Conservation (phyloP, 2,329 filamentous ascomycete genomes). For the Monilinia aucupariae region DNA sequence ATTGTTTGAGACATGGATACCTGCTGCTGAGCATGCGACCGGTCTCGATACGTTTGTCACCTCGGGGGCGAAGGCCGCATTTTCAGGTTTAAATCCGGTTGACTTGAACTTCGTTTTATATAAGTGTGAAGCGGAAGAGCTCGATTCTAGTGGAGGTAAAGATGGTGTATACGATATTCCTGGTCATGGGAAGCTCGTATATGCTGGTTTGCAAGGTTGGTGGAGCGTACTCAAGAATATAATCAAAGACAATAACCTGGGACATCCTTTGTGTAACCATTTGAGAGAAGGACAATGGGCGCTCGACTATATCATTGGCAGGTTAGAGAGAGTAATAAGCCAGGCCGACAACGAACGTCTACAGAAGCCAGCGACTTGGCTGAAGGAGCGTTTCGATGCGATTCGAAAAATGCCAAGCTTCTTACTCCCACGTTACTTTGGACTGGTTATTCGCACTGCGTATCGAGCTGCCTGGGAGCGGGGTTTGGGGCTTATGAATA, state of each 20-base stretch:
- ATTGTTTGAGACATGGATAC: conserved; percentile 94
- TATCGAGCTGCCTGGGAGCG: conserved; percentile 79
- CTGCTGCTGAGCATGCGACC: conserved; percentile 73
- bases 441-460: conserved; percentile 77
- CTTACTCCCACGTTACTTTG: conserved; percentile 88
- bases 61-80: conserved; percentile 71
- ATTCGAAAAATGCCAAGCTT: conserved; percentile 83
- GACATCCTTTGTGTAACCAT: conserved; percentile 89
- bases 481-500: conserved; percentile 71
- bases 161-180: conserved; percentile 91
- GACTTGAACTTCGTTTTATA: conserved; percentile 93
- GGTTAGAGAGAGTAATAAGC: conserved; percentile 67
- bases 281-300: conserved; percentile 89
- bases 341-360: conserved; percentile 58
- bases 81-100: conserved; percentile 65
- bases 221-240: conserved; percentile 86
- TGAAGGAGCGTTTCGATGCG: conserved; percentile 78
- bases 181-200: conserved; percentile 76
- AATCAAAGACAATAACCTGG: conserved; percentile 82
- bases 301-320: conserved; percentile 76
- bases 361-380: conserved; percentile 64
- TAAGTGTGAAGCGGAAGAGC: conserved; percentile 83
- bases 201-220: conserved; percentile 97
- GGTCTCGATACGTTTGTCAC: conserved; percentile 84
- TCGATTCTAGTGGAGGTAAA: conserved; percentile 68